Evolutionary conservation across 179 eudicot species (phyloP).

Genomic region (Drosera spatulata): DNA sequence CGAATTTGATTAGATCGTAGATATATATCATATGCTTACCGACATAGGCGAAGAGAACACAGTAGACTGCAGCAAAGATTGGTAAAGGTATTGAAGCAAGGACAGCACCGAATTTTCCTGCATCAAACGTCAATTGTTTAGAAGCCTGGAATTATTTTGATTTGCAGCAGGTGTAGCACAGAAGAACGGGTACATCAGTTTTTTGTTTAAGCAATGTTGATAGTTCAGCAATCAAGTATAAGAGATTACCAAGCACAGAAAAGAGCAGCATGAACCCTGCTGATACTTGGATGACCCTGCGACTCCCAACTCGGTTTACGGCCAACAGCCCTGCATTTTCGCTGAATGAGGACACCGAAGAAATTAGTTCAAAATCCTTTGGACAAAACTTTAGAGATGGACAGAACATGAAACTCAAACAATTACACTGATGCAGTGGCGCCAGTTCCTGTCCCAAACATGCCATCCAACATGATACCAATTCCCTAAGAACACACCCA

Average conservation of each 20-base stretch:
- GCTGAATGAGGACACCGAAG: constrained; percentile 24
- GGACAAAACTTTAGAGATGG: not conserved
- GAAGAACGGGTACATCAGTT: too few relatives aligned
- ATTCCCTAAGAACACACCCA: constrained; percentile 21
- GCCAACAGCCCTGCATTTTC: constrained; percentile 83
- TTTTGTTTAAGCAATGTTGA: too few relatives aligned
- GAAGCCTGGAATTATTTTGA: too few relatives aligned
- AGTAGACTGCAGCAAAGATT: constrained; percentile 69
- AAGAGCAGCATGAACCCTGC: constrained; percentile 89
- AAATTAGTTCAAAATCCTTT: not conserved
- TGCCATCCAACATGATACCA: constrained; percentile 68
- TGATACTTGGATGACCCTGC: constrained; percentile 88
- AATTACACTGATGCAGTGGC: constrained; percentile 71
- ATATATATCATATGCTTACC: constrained; percentile 31
- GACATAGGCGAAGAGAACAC: constrained; percentile 83
- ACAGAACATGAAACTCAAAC: constrained; percentile 3
- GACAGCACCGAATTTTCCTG: constrained; percentile 93
- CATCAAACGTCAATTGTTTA: not conserved
- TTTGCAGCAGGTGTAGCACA: too few relatives aligned
- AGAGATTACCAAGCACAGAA: constrained; percentile 58
- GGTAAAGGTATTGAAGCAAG: constrained; percentile 88
- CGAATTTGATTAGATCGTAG: too few relatives aligned
- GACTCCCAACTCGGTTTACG: constrained; percentile 78
- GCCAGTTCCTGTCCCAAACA: constrained; percentile 78
- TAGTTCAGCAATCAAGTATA: not conserved